These are phyloP conservation scores for Rhizopogon rudus DNA, from an alignment of 768 basidiomycete species.

Conservation along the genomic window DNA sequence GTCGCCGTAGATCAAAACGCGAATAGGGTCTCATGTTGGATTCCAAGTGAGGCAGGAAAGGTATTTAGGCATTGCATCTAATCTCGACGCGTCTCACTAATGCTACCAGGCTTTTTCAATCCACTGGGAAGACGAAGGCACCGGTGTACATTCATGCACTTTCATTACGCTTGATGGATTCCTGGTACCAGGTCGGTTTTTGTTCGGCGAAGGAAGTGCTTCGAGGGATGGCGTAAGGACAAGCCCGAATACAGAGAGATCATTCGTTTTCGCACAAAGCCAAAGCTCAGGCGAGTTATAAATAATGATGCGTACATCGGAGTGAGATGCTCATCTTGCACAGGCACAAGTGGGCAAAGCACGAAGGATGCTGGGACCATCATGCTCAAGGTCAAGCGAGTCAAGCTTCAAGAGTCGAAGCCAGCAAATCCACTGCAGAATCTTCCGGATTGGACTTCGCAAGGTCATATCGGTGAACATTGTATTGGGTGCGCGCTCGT, in stretches of 20 bases:
- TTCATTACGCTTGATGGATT: slow-evolving; percentile 65
- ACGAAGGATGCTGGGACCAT: slow-evolving; percentile 46
- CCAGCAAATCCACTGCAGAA: slow-evolving; percentile 39
- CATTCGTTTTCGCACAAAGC: slow-evolving; percentile 53
- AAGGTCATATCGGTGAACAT: slow-evolving; percentile 35
- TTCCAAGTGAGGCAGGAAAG: slow-evolving; percentile 57
- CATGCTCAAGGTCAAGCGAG: slow-evolving; percentile 39
- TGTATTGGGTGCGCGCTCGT: slow-evolving; percentile 38
- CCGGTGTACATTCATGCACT: slow-evolving; percentile 46
- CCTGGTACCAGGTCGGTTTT: slow-evolving; percentile 56
- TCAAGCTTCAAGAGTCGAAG: slow-evolving; percentile 26
- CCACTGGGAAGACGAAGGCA: slow-evolving; percentile 61
- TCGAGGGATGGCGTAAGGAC: slow-evolving; percentile 51
- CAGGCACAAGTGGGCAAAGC: slow-evolving; percentile 16
- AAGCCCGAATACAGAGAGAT: slow-evolving; percentile 45
- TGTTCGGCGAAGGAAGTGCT: slow-evolving; percentile 52
- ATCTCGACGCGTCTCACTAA: slow-evolving; percentile 3
- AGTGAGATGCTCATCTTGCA: background rate
- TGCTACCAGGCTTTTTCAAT: slow-evolving; percentile 48
- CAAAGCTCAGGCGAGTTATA: slow-evolving; percentile 31
- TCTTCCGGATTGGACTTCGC: slow-evolving; percentile 33
- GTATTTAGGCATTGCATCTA: slow-evolving; percentile 24
- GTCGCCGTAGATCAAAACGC: slow-evolving; percentile 39
- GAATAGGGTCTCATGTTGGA: slow-evolving; percentile 60
- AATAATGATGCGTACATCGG: background rate